phyloP scores from a whole-genome alignment of 768 basidiomycete species.

The Sutorius australiensis region DNA sequence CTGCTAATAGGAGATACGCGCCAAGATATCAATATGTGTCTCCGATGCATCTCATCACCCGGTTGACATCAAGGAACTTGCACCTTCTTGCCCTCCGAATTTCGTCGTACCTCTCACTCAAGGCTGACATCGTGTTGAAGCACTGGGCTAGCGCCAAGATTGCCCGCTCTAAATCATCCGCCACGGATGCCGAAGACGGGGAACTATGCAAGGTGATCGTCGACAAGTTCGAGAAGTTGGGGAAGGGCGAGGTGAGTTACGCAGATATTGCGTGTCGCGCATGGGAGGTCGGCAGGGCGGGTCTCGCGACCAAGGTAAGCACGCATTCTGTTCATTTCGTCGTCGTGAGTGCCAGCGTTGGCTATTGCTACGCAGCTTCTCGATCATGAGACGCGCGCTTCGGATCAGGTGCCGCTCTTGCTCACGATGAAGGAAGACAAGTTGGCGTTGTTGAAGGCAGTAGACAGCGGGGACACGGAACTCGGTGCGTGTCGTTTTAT shows the following conservation, averaged over 20 bases:
- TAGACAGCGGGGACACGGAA: slow-evolving; percentile 94
- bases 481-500: slow-evolving; percentile 53
- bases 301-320: slow-evolving; percentile 80
- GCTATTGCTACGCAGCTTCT: slow-evolving; percentile 52
- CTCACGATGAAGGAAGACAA: slow-evolving; percentile 93
- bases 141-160: slow-evolving; percentile 98
- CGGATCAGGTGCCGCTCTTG: slow-evolving; percentile 91
- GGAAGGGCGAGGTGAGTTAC: slow-evolving; percentile 78
- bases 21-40: slow-evolving; percentile 83
- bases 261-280: slow-evolving; percentile 93
- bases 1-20: slow-evolving; percentile 1
- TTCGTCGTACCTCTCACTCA: slow-evolving; percentile 76
- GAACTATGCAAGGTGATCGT: slow-evolving; percentile 81
- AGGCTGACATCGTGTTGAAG: slow-evolving; percentile 81
- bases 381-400: slow-evolving; percentile 85
- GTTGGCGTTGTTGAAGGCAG: slow-evolving; percentile 81
- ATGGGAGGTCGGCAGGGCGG: slow-evolving; percentile 81
- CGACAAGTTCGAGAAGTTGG: slow-evolving; percentile 82
- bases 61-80: slow-evolving; percentile 81
- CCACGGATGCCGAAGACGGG: slow-evolving; percentile 66
- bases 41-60: slow-evolving; percentile 73
- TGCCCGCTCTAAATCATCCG: slow-evolving; percentile 58
- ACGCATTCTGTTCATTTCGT: not conserved
- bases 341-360: not conserved
- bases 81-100: slow-evolving; percentile 92